phyloP scores from a whole-genome alignment of 257 asterid species.

The Parsonsia alboflavescens region DNA sequence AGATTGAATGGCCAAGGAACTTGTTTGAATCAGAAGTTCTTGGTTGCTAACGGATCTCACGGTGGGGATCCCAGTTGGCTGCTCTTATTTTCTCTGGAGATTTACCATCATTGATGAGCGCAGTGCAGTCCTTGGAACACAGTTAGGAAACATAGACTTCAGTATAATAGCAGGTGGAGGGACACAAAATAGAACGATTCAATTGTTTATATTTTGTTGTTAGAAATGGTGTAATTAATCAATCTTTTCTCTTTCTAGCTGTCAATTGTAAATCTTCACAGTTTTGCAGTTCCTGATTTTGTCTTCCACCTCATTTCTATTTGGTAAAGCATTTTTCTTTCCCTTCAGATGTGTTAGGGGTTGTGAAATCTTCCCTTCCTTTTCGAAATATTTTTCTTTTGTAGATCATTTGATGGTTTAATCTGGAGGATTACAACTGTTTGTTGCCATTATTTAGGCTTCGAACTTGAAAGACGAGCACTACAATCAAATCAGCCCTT shows the following conservation, averaged over 20 bases:
- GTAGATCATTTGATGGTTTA: no score
- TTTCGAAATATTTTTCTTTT: not conserved
- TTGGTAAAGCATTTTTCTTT: not conserved
- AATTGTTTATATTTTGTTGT: not conserved
- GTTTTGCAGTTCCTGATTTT: not conserved
- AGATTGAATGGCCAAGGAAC: not conserved
- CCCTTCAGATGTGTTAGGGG: no score
- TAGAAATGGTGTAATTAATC: not conserved
- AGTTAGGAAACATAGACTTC: not conserved
- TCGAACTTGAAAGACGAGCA: no score
- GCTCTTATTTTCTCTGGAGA: not conserved
- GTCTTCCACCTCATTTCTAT: not conserved
- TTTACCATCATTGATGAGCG: not conserved
- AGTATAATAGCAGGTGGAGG: conserved; percentile 1
- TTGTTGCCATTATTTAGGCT: no score
- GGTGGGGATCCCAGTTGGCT: no score
- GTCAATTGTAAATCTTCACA: not conserved
- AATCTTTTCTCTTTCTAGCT: not conserved
- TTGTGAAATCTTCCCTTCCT: not conserved
- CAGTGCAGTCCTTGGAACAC: not conserved
- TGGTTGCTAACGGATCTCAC: not conserved
- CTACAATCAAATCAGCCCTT: not conserved
- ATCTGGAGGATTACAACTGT: no score
- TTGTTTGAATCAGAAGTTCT: not conserved
- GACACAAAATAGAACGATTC: not conserved